These are phyloP conservation scores for Elymus sibiricus DNA, from an alignment of 176 grass and related monocot species.

Conservation along the genomic window DNA sequence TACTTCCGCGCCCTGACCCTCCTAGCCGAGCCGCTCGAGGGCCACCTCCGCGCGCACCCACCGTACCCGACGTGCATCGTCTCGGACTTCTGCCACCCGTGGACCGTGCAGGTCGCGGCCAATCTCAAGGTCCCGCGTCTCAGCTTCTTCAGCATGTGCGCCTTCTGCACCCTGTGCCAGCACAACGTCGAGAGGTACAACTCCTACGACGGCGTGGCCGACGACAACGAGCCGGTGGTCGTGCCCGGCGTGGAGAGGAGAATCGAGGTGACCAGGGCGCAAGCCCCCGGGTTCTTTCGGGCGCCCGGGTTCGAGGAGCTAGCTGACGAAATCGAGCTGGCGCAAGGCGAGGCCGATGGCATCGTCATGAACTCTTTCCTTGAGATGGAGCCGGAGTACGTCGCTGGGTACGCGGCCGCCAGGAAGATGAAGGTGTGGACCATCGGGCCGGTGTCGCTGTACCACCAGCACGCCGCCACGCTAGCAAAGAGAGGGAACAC, in stretches of 20 bases:
- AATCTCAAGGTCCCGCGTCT: constrained; percentile 41
- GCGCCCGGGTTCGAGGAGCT: neutral
- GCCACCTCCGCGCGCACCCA: constrained; percentile 21
- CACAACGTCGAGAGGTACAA: constrained; percentile 47
- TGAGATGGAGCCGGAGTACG: constrained; percentile 52
- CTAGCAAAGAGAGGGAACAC: constrained; percentile 25
- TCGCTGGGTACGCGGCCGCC: constrained; percentile 32
- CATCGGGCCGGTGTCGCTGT: constrained; percentile 48
- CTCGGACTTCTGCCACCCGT: constrained; percentile 53
- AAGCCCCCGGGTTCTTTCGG: constrained; percentile 36
- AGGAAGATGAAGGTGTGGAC: constrained; percentile 60
- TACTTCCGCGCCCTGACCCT: constrained; percentile 27
- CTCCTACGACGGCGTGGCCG: constrained; percentile 31
- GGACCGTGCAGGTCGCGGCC: constrained; percentile 43
- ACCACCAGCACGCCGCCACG: constrained; percentile 14
- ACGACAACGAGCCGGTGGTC: constrained; percentile 28
- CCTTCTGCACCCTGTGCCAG: constrained; percentile 35
- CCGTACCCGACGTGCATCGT: constrained; percentile 58
- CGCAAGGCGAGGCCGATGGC: constrained; percentile 32
- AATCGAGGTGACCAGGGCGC: constrained; percentile 48
- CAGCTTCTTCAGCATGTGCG: too few species aligned
- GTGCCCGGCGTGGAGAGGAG: constrained; percentile 36
- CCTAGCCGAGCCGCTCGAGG: constrained; percentile 24
- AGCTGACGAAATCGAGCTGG: neutral
- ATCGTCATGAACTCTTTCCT: constrained; percentile 54